A percentile compares a stretch with the other conserved stretches of the same genome.
Evolutionary conservation across 2,329 filamentous ascomycete species (phyloP).

Genomic region (Hypoxylon sp.): DNA sequence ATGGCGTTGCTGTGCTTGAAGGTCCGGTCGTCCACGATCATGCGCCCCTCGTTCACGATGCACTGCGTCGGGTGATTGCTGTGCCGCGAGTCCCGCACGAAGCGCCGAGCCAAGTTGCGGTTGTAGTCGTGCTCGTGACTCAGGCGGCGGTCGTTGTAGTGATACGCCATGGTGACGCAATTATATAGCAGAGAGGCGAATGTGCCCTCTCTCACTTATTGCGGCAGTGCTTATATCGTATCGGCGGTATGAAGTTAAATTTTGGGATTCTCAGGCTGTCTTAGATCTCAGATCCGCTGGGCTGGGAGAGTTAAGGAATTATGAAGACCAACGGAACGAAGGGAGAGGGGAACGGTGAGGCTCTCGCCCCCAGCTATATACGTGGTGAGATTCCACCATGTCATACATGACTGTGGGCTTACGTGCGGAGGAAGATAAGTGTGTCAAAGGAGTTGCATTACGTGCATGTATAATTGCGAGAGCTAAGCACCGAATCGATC

Average conservation of each 20-base stretch:
- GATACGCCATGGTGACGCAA: conserved; percentile 27
- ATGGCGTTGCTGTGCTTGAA: conserved; percentile 36
- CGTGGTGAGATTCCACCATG: conserved; percentile 1
- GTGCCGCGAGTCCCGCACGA: conserved; percentile 29
- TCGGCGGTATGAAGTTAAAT: not conserved
- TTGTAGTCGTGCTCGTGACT: conserved; percentile 5
- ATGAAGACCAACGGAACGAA: not conserved
- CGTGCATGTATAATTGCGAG: conserved; percentile 3
- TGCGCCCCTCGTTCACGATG: conserved; percentile 43
- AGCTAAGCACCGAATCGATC: not conserved
- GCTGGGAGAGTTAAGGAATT: not conserved
- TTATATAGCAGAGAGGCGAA: no score
- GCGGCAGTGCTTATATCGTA: not conserved
- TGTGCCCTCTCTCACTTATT: no score
- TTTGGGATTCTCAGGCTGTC: not conserved
- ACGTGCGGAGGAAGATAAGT: not conserved
- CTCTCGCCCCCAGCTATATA: conserved; percentile 10
- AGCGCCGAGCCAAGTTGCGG: conserved; percentile 29
- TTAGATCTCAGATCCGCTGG: no score
- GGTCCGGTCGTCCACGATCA: conserved; percentile 36
- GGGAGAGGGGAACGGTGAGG: not conserved
- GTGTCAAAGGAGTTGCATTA: not conserved
- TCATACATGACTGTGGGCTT: conserved; percentile 1
- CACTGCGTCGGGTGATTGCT: conserved; percentile 33
- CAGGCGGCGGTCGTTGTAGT: conserved; percentile 13